A percentile compares a stretch with the other conserved stretches of the same genome.
These are phyloP conservation scores for Dryadomyces quercivorus DNA, from an alignment of 2,329 filamentous ascomycete genomes.

Conservation along the genomic window DNA sequence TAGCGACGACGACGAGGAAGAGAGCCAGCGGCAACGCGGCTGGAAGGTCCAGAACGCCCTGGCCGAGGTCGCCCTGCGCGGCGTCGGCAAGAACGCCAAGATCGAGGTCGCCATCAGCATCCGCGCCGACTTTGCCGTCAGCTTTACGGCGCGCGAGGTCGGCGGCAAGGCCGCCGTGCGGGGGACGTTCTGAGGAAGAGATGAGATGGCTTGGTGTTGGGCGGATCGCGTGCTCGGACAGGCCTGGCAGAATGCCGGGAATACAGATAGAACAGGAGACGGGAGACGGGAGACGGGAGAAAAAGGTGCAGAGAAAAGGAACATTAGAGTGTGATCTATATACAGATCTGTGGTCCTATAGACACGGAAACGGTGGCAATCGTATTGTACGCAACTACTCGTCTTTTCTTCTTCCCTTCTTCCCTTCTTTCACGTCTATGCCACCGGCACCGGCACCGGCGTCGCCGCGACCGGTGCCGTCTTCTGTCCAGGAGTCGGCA, in stretches of 20 bases:
- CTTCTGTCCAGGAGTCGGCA: slow-evolving; percentile 17
- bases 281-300: too few species aligned
- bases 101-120: slow-evolving; percentile 92
- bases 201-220: too few species aligned
- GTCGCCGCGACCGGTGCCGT: slow-evolving; percentile 15
- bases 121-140: slow-evolving; percentile 64
- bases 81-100: slow-evolving; percentile 77
- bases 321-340: too few species aligned
- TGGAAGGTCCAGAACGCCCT: slow-evolving; percentile 80
- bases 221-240: not conserved
- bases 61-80: slow-evolving; percentile 75
- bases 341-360: too few species aligned
- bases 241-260: not conserved
- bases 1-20: slow-evolving; percentile 75
- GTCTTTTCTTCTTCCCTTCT: not conserved
- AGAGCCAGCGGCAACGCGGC: slow-evolving; percentile 79
- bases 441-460: slow-evolving; percentile 15
- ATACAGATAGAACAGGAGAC: not conserved
- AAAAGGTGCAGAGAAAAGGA: not conserved
- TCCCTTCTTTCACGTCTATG: not conserved
- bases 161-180: slow-evolving; percentile 77
- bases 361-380: not conserved
- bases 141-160: slow-evolving; percentile 72
- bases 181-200: slow-evolving; percentile 26
- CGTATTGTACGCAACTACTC: too few species aligned